Base-by-base conservation (phyloP, 345 rosid species). In the Eutrema japonicum region DNA sequence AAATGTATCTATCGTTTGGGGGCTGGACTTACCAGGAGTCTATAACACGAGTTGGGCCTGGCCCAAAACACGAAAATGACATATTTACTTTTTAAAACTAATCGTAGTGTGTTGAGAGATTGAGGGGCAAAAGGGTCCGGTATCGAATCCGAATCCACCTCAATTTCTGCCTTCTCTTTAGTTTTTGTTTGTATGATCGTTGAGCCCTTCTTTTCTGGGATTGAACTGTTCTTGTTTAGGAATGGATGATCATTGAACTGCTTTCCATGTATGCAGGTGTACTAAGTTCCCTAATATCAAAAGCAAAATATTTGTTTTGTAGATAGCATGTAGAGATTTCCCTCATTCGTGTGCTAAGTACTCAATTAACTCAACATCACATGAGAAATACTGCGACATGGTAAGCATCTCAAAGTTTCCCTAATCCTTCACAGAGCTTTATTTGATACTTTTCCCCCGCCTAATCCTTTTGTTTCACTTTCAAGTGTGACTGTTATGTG, bases 321-420 rank as follows among this genome's bases (percentile, higher is more conserved):
- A 93, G 97, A 71, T 93, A 81, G 97, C 97, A 6, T 93, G 97
- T 79, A 81, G 98, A 79, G 98, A 93, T 77, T 93, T 79, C 37
- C 97, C 97, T 71, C 97, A 93, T 77, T 83, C 81, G 4, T 93
- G 98, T 67, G 89, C 80, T 68, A 84, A 79, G 58, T 91, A 73
- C 72, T 79, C 83, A 10, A 91, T 93, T 82, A 64, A 73, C 66
- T 84, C 87, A 30, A 84, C 87, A 12, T 77, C 83, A 10, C 96
- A 89, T 61, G 81, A 80, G 54, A 74, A 43, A 29, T 77, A 85
- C 45, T 93, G 98, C 72, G 79, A 81, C 71, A 81, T 83, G 93
- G 98, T 91, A 77, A 81, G 63, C 48, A 32, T 42, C 18, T 70
- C 2, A 32, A 42, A 26, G 52, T 14, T 18, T 47, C 26, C 27